These are phyloP conservation scores for Mycosphaerella sp. DNA, from an alignment of 2,329 filamentous ascomycete species.

Conservation along the genomic window DNA sequence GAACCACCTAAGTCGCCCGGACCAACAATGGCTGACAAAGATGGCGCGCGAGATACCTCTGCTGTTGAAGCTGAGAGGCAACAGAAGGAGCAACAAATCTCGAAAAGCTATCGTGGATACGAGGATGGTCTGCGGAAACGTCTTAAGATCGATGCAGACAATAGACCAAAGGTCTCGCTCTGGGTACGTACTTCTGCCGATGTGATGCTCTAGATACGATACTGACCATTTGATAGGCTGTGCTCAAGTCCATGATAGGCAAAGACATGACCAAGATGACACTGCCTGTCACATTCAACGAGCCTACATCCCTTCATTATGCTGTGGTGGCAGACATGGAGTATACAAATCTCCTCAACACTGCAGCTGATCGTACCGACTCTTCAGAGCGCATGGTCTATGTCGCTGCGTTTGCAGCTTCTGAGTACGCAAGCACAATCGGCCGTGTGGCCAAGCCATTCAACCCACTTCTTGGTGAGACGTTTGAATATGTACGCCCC, in stretches of 20 bases:
- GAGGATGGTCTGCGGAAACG: conserved; percentile 76
- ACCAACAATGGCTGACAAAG: conserved; percentile 24
- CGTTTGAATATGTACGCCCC: conserved; percentile 89
- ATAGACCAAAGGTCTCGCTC: conserved; percentile 87
- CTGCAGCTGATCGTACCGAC: conserved; percentile 75
- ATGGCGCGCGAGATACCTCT: conserved; percentile 41
- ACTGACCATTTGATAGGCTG: conserved; percentile 55
- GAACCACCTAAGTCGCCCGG: conserved; percentile 29
- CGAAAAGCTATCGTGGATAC: conserved; percentile 76
- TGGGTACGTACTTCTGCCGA: conserved; percentile 60
- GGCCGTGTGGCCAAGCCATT: conserved; percentile 97
- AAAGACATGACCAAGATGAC: conserved; percentile 99
- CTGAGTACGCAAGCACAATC: conserved; percentile 94
- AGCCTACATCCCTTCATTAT: conserved; percentile 90
- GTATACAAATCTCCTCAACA: conserved; percentile 86
- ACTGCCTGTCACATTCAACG: conserved; percentile 94
- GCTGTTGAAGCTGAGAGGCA: conserved; percentile 27
- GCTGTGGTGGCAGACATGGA: conserved; percentile 98
- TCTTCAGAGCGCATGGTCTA: conserved; percentile 90
- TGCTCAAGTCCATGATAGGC: conserved; percentile 98
- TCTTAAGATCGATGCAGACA: conserved; percentile 83
- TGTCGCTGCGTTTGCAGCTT: conserved; percentile 90
- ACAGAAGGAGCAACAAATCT: conserved; percentile 57
- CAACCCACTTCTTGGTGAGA: conserved; percentile 92
- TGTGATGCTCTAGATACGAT: not conserved